Percentiles rank a stretch among this genome's conserved stretches.
phyloP scores from a whole-genome alignment of 83 land plant genomes.

The Thuja plicata region DNA sequence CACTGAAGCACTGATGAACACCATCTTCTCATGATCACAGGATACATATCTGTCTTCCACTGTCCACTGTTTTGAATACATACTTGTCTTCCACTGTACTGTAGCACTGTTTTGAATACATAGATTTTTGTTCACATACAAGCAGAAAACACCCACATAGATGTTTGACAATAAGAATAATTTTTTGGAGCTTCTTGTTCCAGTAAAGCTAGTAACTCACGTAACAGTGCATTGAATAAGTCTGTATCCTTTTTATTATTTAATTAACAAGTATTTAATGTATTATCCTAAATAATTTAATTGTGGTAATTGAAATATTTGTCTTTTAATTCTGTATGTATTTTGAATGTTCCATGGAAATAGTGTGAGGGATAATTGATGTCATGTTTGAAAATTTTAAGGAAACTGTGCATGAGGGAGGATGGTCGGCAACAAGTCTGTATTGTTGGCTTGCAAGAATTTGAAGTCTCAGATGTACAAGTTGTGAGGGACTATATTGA shows the following conservation, averaged over 20 bases:
- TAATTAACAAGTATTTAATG: neutral
- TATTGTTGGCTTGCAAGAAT: slow-evolving; percentile 98
- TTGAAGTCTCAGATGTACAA: slow-evolving; percentile 94
- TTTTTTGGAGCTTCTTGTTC: neutral
- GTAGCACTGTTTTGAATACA: no score
- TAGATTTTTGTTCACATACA: no score
- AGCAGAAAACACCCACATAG: neutral
- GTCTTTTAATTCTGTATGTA: neutral
- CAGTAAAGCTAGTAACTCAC: neutral
- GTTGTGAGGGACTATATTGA: slow-evolving; percentile 94
- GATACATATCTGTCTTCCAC: no score
- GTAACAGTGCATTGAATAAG: neutral
- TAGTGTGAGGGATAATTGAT: neutral
- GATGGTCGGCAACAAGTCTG: slow-evolving; percentile 99
- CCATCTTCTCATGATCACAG: no score
- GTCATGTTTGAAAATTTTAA: slow-evolving; percentile 18
- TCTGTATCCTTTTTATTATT: neutral
- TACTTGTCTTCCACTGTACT: no score
- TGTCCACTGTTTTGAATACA: no score
- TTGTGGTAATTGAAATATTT: neutral
- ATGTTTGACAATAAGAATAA: neutral
- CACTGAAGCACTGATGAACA: no score
- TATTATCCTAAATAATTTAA: neutral
- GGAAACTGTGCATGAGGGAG: slow-evolving; percentile 97
- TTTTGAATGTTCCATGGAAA: neutral